phyloP scores from a whole-genome alignment of 306 rosid genomes.

The Leucaena leucocephala region DNA sequence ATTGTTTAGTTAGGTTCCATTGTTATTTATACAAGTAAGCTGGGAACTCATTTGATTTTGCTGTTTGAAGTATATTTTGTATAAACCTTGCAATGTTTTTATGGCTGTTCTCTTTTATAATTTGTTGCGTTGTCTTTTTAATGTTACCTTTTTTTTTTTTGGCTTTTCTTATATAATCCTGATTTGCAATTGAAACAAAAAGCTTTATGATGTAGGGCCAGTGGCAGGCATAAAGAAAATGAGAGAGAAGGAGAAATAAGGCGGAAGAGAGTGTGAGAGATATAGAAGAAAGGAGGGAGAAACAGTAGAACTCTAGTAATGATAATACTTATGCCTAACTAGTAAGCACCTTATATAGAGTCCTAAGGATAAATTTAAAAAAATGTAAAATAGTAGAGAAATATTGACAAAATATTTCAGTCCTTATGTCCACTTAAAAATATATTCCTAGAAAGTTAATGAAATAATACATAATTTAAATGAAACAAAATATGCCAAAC shows the following conservation, averaged over 20 bases:
- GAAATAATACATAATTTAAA: no score
- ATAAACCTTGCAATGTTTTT: neutral
- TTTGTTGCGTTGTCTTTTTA: neutral
- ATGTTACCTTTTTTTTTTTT: neutral
- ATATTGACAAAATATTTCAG: neutral
- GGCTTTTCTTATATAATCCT: neutral
- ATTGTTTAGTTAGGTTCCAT: neutral
- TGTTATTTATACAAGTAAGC: neutral
- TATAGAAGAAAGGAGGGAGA: neutral
- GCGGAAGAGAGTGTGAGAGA: neutral
- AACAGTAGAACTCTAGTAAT: neutral
- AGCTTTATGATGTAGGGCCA: neutral
- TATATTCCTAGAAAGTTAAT: neutral
- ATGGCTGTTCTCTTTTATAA: neutral
- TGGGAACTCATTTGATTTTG: neutral
- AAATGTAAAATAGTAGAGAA: neutral
- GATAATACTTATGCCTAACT: neutral
- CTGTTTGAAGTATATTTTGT: neutral
- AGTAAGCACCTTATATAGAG: neutral
- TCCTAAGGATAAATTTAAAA: neutral
- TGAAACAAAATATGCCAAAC: slow-evolving; percentile 30
- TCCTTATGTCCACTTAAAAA: neutral
- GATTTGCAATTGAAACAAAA: neutral
- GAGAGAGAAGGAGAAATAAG: neutral
- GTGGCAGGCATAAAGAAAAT: neutral